A percentile compares a stretch with the other conserved stretches of the same genome.
Conservation (phyloP, 2,329 filamentous ascomycete species). For the Ascochyta rabiei region DNA sequence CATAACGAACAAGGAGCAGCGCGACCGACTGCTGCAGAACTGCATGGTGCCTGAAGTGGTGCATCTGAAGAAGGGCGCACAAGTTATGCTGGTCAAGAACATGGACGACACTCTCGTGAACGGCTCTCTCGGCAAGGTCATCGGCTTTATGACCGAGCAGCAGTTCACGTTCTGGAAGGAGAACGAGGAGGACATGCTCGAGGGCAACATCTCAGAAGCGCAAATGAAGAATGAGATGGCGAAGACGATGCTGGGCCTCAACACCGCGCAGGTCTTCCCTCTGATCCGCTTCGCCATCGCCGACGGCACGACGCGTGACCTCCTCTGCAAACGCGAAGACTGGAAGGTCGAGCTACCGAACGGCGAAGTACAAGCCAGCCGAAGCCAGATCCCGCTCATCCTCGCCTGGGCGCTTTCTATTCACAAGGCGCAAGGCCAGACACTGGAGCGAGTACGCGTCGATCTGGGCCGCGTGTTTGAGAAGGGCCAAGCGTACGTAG, state of each 20-base stretch:
- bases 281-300: slow-evolving; percentile 82
- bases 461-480: slow-evolving; percentile 93
- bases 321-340: slow-evolving; percentile 84
- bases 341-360: slow-evolving; percentile 99
- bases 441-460: slow-evolving; percentile 90
- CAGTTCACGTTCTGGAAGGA: slow-evolving; percentile 65
- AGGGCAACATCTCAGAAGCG: slow-evolving; percentile 52
- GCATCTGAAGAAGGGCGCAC: slow-evolving; percentile 85
- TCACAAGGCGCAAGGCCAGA: slow-evolving; percentile 97
- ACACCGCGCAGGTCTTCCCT: slow-evolving; percentile 69
- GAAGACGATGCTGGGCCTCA: slow-evolving; percentile 54
- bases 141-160: slow-evolving; percentile 75
- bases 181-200: slow-evolving; percentile 63
- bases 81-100: slow-evolving; percentile 99
- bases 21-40: slow-evolving; percentile 80
- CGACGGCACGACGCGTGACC: slow-evolving; percentile 75
- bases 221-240: slow-evolving; percentile 54
- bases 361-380: slow-evolving; percentile 88
- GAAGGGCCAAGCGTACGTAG: slow-evolving; percentile 97
- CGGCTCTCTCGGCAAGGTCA: slow-evolving; percentile 86
- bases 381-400: slow-evolving; percentile 78
- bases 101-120: slow-evolving; percentile 94
- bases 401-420: slow-evolving; percentile 97
- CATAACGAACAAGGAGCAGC: slow-evolving; percentile 67
- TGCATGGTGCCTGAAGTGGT: slow-evolving; percentile 90